Conservation (phyloP, 1,284 basidiomycete genomes). For the Naganishia cerealis region DNA sequence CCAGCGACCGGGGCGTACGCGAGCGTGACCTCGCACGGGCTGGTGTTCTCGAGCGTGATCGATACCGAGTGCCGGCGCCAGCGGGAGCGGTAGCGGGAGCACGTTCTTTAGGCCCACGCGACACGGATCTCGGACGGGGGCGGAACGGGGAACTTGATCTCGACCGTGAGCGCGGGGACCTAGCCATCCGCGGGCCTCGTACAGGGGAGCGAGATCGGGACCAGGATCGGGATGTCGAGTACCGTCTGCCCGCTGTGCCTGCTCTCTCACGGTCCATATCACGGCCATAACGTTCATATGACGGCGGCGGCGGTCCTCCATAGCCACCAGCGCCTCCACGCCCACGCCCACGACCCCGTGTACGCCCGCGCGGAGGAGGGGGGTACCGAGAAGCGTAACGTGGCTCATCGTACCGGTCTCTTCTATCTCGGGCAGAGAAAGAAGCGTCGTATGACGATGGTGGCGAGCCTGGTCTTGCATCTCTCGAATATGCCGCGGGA, state of each 20-base stretch:
- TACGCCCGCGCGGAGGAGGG: not conserved
- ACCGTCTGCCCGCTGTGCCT: not conserved
- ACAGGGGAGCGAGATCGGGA: constrained; percentile 6
- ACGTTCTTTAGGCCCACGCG: constrained; percentile 1
- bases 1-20: not conserved
- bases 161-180: not conserved
- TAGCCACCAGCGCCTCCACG: not conserved
- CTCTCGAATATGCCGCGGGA: not conserved
- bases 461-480: not conserved
- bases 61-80: not conserved
- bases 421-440: not conserved
- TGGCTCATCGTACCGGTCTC: not conserved
- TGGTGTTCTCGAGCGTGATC: constrained; percentile 6
- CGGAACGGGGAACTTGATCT: not conserved
- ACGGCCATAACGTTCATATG: not conserved
- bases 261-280: not conserved
- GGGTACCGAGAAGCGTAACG: not conserved
- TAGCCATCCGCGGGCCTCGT: not conserved
- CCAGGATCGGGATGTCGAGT: not conserved
- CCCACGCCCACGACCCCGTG: not conserved
- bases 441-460: not conserved
- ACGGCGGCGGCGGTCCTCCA: not conserved
- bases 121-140: not conserved
- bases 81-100: not conserved
- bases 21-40: not conserved